A percentile compares a stretch with the other conserved stretches of the same genome.
phyloP scores from a whole-genome alignment of 2,329 filamentous ascomycete species.

The Orbilia oligospora region DNA sequence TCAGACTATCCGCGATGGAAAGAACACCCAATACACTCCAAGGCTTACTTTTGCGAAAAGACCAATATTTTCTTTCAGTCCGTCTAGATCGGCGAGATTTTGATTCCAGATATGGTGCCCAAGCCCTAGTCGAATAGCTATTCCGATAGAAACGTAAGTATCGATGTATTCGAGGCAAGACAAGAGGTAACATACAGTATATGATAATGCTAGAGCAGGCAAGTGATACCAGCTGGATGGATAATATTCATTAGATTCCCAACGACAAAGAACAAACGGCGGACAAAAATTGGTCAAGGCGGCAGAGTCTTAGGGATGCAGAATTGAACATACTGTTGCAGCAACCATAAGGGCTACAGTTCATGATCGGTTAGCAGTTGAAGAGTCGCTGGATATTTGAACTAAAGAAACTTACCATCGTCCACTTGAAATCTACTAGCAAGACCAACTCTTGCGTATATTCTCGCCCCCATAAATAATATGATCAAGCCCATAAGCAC shows the following conservation, averaged over 20 bases:
- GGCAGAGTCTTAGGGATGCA: too few species aligned
- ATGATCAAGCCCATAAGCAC: conserved; percentile 57
- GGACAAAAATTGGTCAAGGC: not conserved
- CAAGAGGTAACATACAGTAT: conserved; percentile 36
- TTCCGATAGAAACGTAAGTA: not conserved
- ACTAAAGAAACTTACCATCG: conserved; percentile 32
- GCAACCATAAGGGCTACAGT: conserved; percentile 46
- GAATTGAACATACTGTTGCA: conserved; percentile 45
- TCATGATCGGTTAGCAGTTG: not conserved
- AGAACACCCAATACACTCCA: too few species aligned
- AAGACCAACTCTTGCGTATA: conserved; percentile 54
- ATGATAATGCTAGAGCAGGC: conserved; percentile 55
- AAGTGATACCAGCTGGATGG: conserved; percentile 41
- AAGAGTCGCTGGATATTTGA: not conserved
- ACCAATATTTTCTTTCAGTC: conserved; percentile 35
- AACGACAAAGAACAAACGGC: not conserved
- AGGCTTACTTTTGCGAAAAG: conserved; percentile 40
- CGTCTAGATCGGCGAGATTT: conserved; percentile 36
- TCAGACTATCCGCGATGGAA: too few species aligned
- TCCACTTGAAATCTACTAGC: conserved; percentile 54
- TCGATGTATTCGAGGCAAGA: not conserved
- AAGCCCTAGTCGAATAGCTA: conserved; percentile 55
- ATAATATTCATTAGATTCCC: not conserved
- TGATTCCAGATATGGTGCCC: conserved; percentile 55
- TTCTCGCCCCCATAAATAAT: conserved; percentile 51